Evolutionary conservation across 2,329 filamentous ascomycete species (phyloP).

Genomic region (Coniochaeta sp.): DNA sequence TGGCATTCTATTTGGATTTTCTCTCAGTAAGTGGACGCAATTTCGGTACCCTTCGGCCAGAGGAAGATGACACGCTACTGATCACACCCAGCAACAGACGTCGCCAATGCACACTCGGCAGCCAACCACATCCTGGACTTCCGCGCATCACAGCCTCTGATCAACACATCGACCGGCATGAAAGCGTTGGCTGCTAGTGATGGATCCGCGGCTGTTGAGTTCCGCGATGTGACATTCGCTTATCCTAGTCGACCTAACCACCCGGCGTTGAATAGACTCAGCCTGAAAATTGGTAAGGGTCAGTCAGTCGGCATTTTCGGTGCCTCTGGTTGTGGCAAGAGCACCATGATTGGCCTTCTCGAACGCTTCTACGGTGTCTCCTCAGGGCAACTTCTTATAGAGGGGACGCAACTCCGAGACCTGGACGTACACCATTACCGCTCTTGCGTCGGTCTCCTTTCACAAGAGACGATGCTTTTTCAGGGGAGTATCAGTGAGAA

Average conservation of each 20-base stretch:
- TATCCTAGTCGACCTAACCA: background rate
- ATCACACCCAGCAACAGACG: background rate
- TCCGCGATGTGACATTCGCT: background rate
- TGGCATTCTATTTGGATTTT: background rate
- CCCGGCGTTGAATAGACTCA: background rate
- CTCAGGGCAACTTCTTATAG: background rate
- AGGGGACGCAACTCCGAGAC: conserved; percentile 7
- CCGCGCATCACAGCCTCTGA: background rate
- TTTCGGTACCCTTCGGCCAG: background rate
- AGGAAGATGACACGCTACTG: background rate
- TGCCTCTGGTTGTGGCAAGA: conserved; percentile 35
- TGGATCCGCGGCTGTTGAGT: background rate
- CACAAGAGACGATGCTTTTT: conserved; percentile 50
- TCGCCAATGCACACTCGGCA: background rate
- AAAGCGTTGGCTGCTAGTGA: background rate
- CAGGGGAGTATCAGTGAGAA: conserved; percentile 44
- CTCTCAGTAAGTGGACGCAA: background rate
- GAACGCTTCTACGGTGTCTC: conserved; percentile 31
- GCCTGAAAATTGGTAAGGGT: conserved; percentile 4
- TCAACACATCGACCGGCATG: background rate
- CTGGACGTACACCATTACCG: conserved; percentile 32
- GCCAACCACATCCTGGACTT: background rate
- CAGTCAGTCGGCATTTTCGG: conserved; percentile 30
- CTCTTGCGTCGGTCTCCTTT: conserved; percentile 40
- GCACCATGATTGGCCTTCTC: conserved; percentile 32